phyloP scores from a whole-genome alignment of 2,329 filamentous ascomycete species.

The Ophiosphaerella herpotricha region DNA sequence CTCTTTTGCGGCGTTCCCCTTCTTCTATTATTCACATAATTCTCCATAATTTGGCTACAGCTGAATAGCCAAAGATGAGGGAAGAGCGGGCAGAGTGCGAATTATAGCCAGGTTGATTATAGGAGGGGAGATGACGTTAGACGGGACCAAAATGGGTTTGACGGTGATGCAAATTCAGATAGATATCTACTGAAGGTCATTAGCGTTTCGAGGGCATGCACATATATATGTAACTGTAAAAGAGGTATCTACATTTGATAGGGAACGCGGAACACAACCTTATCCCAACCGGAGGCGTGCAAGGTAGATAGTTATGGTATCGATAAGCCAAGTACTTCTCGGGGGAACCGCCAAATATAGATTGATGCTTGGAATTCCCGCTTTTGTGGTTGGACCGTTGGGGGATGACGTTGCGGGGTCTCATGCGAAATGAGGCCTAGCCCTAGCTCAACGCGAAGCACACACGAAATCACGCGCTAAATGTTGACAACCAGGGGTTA shows the following conservation, averaged over 20 bases:
- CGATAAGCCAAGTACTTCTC: not conserved
- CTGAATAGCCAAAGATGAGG: not conserved
- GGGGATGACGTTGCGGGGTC: not conserved
- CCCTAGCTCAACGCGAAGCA: slow-evolving; percentile 2
- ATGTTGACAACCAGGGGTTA: not conserved
- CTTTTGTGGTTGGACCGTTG: not conserved
- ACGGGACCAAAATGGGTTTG: not conserved
- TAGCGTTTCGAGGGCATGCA: not conserved
- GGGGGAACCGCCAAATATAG: not conserved
- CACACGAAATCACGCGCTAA: slow-evolving; percentile 15
- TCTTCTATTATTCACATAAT: not conserved
- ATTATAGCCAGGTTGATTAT: no score
- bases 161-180: not conserved
- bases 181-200: not conserved
- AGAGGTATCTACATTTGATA: not conserved
- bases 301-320: not conserved
- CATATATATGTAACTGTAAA: not conserved
- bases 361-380: not conserved
- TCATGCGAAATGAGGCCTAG: slow-evolving; percentile 2
- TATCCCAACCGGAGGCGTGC: not conserved
- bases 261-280: slow-evolving; percentile 1
- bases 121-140: not conserved
- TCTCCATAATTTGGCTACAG: not conserved
- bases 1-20: slow-evolving; percentile 13
- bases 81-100: not conserved